Conservation (phyloP, 345 rosid genomes). For the Durio zibethinus region DNA sequence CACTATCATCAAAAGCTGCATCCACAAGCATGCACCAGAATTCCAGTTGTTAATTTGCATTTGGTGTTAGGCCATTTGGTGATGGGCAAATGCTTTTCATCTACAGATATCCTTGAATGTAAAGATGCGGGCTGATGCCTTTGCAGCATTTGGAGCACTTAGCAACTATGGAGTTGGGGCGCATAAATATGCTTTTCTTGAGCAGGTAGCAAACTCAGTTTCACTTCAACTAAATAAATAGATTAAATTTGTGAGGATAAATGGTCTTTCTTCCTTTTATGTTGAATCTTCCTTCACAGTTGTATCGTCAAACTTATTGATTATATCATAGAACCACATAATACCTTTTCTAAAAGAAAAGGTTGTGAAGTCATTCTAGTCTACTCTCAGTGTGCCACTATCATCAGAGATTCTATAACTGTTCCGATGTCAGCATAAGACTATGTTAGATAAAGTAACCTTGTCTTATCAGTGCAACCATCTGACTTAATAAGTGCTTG, state of each 20-base stretch:
- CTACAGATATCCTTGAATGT: slow-evolving; percentile 67
- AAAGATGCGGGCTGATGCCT: slow-evolving; percentile 83
- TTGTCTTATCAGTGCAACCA: neutral
- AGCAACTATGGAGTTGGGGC: slow-evolving; percentile 68
- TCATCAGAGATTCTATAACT: neutral
- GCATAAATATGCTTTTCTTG: slow-evolving; percentile 71
- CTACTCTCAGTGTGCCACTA: neutral
- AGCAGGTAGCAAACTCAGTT: slow-evolving; percentile 56
- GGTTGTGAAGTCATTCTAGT: neutral
- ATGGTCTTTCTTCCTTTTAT: neutral
- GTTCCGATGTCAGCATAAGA: neutral
- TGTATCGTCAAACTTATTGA: neutral
- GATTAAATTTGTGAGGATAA: neutral
- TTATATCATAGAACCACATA: neutral
- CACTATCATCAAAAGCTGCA: neutral
- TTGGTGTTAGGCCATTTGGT: neutral
- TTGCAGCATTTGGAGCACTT: slow-evolving; percentile 85
- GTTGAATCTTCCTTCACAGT: neutral
- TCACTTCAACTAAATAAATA: neutral
- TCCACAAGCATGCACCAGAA: neutral
- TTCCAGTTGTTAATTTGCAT: neutral
- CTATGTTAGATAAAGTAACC: neutral
- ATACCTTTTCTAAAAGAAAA: neutral
- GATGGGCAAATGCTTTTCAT: neutral
- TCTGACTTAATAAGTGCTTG: neutral